Conservation (phyloP, 2,329 filamentous ascomycete species). For the Ilyonectria mors-panacis region DNA sequence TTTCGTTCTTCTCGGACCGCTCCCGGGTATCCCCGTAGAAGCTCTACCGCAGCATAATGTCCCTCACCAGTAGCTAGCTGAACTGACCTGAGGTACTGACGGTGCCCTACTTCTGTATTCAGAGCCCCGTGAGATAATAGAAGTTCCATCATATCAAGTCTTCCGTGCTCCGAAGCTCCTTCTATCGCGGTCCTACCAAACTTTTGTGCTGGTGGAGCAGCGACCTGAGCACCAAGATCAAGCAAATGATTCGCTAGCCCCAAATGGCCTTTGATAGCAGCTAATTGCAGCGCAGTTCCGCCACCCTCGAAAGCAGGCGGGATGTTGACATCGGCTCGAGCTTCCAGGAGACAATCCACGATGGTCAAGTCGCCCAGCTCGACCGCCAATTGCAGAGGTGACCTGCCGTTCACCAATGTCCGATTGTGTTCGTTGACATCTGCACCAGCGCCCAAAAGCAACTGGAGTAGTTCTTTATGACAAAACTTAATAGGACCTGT, state of each 20-base stretch:
- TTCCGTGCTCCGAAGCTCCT: slow-evolving; percentile 16
- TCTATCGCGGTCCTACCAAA: background rate
- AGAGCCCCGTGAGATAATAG: background rate
- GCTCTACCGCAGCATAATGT: background rate
- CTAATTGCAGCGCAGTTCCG: slow-evolving; percentile 8
- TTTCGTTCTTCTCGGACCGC: background rate
- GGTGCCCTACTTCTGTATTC: accelerated
- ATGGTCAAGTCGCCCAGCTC: background rate
- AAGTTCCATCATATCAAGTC: slow-evolving; percentile 18
- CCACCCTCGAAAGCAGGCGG: background rate
- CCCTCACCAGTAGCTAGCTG: accelerated
- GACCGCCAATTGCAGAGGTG: background rate
- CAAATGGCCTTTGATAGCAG: background rate
- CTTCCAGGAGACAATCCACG: background rate
- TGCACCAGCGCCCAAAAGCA: background rate
- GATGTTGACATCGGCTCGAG: background rate
- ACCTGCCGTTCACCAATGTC: background rate
- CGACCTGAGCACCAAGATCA: slow-evolving; percentile 6
- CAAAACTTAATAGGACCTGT: background rate
- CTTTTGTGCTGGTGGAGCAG: background rate
- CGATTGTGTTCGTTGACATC: slow-evolving; percentile 7
- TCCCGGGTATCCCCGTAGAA: background rate
- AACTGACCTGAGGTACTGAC: background rate
- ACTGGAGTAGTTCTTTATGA: background rate
- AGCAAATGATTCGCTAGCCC: slow-evolving; percentile 7